Base-by-base conservation (phyloP, 495 filamentous ascomycete species). In the Talaromyces stipitatus region DNA sequence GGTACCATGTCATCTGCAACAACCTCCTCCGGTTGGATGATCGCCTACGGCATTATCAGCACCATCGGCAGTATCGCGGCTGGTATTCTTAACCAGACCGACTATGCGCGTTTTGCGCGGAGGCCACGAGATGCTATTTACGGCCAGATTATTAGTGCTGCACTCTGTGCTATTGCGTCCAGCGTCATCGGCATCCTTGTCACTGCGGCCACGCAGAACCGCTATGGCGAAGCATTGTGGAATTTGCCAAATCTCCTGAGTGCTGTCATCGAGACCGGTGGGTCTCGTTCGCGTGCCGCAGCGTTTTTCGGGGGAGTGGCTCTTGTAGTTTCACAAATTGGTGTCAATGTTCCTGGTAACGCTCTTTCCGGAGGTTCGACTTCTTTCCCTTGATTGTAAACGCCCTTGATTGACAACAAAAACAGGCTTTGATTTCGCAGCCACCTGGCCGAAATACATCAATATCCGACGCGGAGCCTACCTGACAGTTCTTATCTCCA, bases 291-390 rank as follows among this genome's bases (percentile, higher is more conserved):
- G 16, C 73, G 80, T 26, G 75, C 79, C 22, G 78, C 77, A 20
- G 74, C 77, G 30, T 82, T 83, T 69, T 85, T 85, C 64, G 75
- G 71, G 11, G 65, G 56, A 26, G 61, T 67, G 43, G 77, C 46
- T 66, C 75, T 75, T 67, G 72, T 71, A 52, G 67, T 82, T 30
- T 78, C 78, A 29, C 69, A 77, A 54, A 74, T 83, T 41, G 82
- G 82, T 54, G 80, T 76, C 6, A 82, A 85, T 54, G 78, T 84
- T 62, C 75, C 78, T 11, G 82, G 81, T 2, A 82, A 83, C 63
- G 73, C 70, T 10, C 74, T 83, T 59, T 77, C 74, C 16, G 79
- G 78, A 26, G 51, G 51, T 54, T 11, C 29, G 51, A 16, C 18
- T 29, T 18, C 51, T 32, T 54, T 4, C 20, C 23, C 1, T 12